These are phyloP conservation scores for Arthromyces matolae DNA, from an alignment of 768 basidiomycete genomes.

Conservation along the genomic window DNA sequence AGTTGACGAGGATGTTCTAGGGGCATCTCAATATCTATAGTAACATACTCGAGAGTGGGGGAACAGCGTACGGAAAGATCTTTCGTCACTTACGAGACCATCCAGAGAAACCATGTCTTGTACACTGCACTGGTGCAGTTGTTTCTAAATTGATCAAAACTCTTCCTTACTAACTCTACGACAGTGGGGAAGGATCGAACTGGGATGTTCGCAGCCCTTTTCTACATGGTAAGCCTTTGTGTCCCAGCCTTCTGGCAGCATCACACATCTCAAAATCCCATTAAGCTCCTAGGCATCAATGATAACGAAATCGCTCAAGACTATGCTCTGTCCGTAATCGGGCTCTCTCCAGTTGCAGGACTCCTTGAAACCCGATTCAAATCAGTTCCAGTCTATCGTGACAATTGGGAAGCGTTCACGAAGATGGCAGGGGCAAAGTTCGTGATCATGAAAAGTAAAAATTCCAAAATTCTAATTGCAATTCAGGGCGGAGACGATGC, in stretches of 20 bases:
- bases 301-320: slow-evolving; percentile 39
- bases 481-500: slow-evolving; percentile 38
- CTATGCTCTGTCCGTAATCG: slow-evolving; percentile 36
- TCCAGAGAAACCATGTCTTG: slow-evolving; percentile 35
- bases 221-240: slow-evolving; percentile 26
- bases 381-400: slow-evolving; percentile 25
- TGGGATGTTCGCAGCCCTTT: slow-evolving; percentile 33
- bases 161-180: background rate
- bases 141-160: background rate
- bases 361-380: slow-evolving; percentile 29
- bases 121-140: slow-evolving; percentile 41
- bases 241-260: background rate
- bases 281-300: slow-evolving; percentile 37
- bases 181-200: slow-evolving; percentile 43
- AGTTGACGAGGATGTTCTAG: slow-evolving; percentile 15
- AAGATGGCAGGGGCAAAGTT: slow-evolving; percentile 35
- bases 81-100: slow-evolving; percentile 35
- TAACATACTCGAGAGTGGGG: slow-evolving; percentile 29
- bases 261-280: too few species aligned
- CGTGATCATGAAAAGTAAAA: background rate
- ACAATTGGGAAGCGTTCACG: slow-evolving; percentile 31
- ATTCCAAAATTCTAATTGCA: background rate
- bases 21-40: slow-evolving; percentile 28
- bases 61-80: slow-evolving; percentile 29
- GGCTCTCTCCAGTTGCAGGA: slow-evolving; percentile 31